Conservation (phyloP, 768 basidiomycete species). For the Dioszegia hungarica region DNA sequence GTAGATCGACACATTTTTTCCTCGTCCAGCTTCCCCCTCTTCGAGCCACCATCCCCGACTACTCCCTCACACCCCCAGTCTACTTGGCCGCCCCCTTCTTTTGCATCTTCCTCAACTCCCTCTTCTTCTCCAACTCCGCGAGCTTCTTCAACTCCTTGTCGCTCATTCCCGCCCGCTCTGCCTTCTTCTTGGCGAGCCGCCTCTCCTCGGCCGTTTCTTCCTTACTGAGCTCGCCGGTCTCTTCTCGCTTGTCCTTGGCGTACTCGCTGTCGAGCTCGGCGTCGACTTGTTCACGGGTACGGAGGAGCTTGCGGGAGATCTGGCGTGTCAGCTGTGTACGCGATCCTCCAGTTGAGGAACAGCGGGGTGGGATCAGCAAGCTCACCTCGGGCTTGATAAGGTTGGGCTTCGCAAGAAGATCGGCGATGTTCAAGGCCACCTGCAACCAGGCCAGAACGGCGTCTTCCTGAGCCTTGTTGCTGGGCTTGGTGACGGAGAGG, state of each 20-base stretch:
- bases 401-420: slow-evolving; percentile 55
- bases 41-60: background rate
- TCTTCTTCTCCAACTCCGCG: slow-evolving; percentile 45
- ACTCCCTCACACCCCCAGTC: background rate
- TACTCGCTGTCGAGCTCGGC: slow-evolving; percentile 53
- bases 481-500: slow-evolving; percentile 61
- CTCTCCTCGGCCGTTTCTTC: slow-evolving; percentile 44
- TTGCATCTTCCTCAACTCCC: slow-evolving; percentile 41
- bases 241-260: slow-evolving; percentile 44
- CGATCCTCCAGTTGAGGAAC: no score
- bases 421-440: slow-evolving; percentile 69
- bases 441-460: slow-evolving; percentile 61
- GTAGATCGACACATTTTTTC: no score
- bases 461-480: slow-evolving; percentile 51
- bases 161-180: slow-evolving; percentile 38
- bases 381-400: slow-evolving; percentile 65
- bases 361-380: background rate
- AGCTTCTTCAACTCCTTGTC: slow-evolving; percentile 45
- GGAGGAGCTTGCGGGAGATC: slow-evolving; percentile 71
- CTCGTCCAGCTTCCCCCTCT: background rate
- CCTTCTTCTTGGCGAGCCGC: slow-evolving; percentile 40
- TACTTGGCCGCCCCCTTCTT: slow-evolving; percentile 33
- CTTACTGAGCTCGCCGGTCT: slow-evolving; percentile 19
- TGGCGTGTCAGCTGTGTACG: slow-evolving; percentile 9
- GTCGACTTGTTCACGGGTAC: slow-evolving; percentile 66